Conservation (phyloP, 768 basidiomycete genomes). For the Rhodotorula paludigena region DNA sequence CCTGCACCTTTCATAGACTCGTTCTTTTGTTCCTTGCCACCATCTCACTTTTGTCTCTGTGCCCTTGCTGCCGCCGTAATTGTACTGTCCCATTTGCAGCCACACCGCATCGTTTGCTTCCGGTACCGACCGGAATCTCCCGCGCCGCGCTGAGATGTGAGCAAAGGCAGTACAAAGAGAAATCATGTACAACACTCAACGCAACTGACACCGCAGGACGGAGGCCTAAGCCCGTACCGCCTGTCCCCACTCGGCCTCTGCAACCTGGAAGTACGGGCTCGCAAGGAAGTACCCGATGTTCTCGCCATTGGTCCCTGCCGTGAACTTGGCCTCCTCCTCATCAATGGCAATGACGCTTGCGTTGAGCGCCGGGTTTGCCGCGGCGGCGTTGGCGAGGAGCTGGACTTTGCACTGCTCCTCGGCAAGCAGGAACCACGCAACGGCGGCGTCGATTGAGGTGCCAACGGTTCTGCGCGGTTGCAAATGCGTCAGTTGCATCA, state of each 20-base stretch:
- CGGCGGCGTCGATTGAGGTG: constrained; percentile 21
- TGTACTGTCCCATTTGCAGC: too few relatives aligned
- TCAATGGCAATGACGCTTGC: constrained; percentile 41
- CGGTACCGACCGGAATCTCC: too few relatives aligned
- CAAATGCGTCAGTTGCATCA: neutral
- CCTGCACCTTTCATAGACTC: too few relatives aligned
- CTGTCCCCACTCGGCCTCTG: neutral
- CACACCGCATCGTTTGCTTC: too few relatives aligned
- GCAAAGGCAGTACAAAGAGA: neutral
- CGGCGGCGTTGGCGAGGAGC: constrained; percentile 52
- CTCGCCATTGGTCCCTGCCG: constrained; percentile 18
- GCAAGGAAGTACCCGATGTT: constrained; percentile 11
- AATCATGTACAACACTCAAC: too few relatives aligned
- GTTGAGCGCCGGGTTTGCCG: constrained; percentile 44
- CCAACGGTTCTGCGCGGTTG: constrained; percentile 19
- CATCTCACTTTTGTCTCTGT: too few relatives aligned
- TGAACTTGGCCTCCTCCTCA: constrained; percentile 42
- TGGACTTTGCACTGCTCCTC: constrained; percentile 55
- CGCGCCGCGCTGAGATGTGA: too few relatives aligned
- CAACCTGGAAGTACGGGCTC: constrained; percentile 23
- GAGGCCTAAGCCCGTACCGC: neutral
- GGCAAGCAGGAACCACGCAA: constrained; percentile 28
- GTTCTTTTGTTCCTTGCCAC: too few relatives aligned
- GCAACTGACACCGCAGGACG: too few relatives aligned
- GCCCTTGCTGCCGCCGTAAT: too few relatives aligned